Base-by-base conservation (phyloP, 2,329 filamentous ascomycete genomes). In the Scopulariopsis brevicaulis region DNA sequence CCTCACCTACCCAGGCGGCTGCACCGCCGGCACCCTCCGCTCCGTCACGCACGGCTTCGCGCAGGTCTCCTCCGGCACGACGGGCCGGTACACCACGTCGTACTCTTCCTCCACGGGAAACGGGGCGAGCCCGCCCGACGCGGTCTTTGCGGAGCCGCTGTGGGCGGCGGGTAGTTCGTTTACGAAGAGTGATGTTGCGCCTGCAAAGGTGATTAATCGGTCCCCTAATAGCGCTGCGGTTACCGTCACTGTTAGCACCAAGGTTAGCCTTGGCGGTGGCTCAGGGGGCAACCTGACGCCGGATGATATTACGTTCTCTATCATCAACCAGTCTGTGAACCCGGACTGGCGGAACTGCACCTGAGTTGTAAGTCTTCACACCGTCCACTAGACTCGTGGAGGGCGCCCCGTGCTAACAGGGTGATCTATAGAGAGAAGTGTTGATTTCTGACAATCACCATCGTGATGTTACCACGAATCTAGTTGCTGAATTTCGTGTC, bases 1-100 rank as follows among this genome's bases (percentile, higher is more conserved):
- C 12, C 22, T 59, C 35, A 55, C 35, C 20, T 59, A 53, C 43
- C 53, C 57, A 5, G 43, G 40, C 34, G 57, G 57, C 53, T 59
- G 57, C 46, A 59, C 53, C 6, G 40, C 25, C 7, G 57, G 43
- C 4, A 55, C 12, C 57, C 35, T 55, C 28, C 28, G 28, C 14
- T 15, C n/a, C 5, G 22, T 12, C 34, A 55, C 35, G 53, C 57
- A 59, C 43, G 57, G 57, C 53, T 59, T 55, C 53, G 40, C 46
- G 18, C 53, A 55, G 46, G 40, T 59, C 53, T 32, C 51, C 40
- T 43, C 40, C 5, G 57, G 57, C 32, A 51, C 40, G 20, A 54
- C 51, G 11, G 56, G 34, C 35, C 24, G 15, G 18, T 24, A 54
- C 22, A 20, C 24, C n/a, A 34, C 56, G 4, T 25, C 51, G 24